Evolutionary conservation across 352 stramenopile species (phyloP).

Genomic region (Phytophthora brassicae): DNA sequence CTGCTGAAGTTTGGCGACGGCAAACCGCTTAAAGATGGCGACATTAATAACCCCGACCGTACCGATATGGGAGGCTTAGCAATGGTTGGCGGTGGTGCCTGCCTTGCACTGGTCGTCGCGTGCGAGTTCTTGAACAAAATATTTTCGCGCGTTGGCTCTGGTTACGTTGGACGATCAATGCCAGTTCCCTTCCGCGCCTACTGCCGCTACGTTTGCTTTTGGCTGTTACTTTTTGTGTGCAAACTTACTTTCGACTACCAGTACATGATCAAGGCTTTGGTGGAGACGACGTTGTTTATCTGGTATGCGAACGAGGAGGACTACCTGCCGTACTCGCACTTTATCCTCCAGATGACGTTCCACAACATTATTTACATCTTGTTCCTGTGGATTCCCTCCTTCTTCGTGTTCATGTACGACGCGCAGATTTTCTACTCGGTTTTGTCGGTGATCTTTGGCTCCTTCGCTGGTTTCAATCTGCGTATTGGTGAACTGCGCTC

Average conservation of each 20-base stretch:
- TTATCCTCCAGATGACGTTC: slow-evolving; percentile 79
- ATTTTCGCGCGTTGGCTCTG: slow-evolving; percentile 63
- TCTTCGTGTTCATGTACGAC: slow-evolving; percentile 88
- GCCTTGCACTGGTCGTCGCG: slow-evolving; percentile 49
- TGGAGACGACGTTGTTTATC: slow-evolving; percentile 86
- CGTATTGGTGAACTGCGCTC: slow-evolving; percentile 83
- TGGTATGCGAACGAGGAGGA: slow-evolving; percentile 74
- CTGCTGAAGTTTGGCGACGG: slow-evolving; percentile 51
- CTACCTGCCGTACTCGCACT: slow-evolving; percentile 81
- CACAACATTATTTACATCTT: slow-evolving; percentile 88
- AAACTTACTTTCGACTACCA: slow-evolving; percentile 88
- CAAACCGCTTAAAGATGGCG: slow-evolving; percentile 19
- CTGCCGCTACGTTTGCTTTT: slow-evolving; percentile 85
- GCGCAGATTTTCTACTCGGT: slow-evolving; percentile 87
- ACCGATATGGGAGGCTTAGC: slow-evolving; percentile 62
- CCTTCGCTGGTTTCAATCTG: slow-evolving; percentile 84
- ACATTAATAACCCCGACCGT: slow-evolving; percentile 36
- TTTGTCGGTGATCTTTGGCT: slow-evolving; percentile 76
- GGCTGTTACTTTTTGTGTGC: slow-evolving; percentile 68
- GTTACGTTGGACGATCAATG: slow-evolving; percentile 76
- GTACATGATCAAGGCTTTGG: slow-evolving; percentile 84
- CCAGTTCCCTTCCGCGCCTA: slow-evolving; percentile 68
- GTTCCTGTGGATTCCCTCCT: slow-evolving; percentile 81
- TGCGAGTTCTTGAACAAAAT: slow-evolving; percentile 80
- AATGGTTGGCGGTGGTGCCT: slow-evolving; percentile 56